phyloP scores from a whole-genome alignment of 2,329 filamentous ascomycete species.

The Paraconiothyrium sp. region DNA sequence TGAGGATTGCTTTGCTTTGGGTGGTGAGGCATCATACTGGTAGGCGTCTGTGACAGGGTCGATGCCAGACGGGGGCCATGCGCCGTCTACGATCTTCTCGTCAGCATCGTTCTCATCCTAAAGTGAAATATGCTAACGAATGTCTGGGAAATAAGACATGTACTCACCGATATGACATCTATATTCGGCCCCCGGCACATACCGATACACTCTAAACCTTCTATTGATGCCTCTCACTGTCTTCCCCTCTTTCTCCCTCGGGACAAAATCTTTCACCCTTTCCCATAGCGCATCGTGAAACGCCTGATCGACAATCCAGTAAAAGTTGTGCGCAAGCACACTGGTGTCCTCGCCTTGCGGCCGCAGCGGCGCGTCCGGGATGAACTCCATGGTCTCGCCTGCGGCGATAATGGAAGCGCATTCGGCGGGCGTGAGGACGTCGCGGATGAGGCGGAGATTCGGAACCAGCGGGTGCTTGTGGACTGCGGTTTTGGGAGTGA shows the following conservation, averaged over 20 bases:
- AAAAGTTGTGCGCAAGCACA: slow-evolving; percentile 76
- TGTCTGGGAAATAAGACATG: slow-evolving; percentile 22
- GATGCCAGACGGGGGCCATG: slow-evolving; percentile 76
- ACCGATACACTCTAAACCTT: slow-evolving; percentile 76
- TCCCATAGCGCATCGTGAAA: slow-evolving; percentile 73
- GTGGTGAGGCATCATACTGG: slow-evolving; percentile 72
- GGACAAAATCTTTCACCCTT: slow-evolving; percentile 68
- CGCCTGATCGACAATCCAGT: slow-evolving; percentile 72
- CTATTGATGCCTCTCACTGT: slow-evolving; percentile 71
- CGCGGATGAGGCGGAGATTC: slow-evolving; percentile 66
- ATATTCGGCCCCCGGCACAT: slow-evolving; percentile 77
- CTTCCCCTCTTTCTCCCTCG: slow-evolving; percentile 64
- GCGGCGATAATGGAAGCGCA: slow-evolving; percentile 74
- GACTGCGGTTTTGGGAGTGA: slow-evolving; percentile 60
- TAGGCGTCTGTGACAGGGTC: slow-evolving; percentile 64
- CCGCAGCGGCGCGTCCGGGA: slow-evolving; percentile 73
- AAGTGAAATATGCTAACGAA: no score
- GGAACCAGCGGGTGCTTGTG: slow-evolving; percentile 71
- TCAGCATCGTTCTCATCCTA: neutral
- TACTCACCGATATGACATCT: slow-evolving; percentile 67
- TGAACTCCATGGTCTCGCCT: slow-evolving; percentile 71
- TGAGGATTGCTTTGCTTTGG: slow-evolving; percentile 69
- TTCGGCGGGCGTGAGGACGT: slow-evolving; percentile 69
- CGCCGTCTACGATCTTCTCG: slow-evolving; percentile 60
- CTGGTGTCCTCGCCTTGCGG: slow-evolving; percentile 70